Evolutionary conservation across 352 stramenopile species (phyloP).

Genomic region (Globisporangium megalacanthum): DNA sequence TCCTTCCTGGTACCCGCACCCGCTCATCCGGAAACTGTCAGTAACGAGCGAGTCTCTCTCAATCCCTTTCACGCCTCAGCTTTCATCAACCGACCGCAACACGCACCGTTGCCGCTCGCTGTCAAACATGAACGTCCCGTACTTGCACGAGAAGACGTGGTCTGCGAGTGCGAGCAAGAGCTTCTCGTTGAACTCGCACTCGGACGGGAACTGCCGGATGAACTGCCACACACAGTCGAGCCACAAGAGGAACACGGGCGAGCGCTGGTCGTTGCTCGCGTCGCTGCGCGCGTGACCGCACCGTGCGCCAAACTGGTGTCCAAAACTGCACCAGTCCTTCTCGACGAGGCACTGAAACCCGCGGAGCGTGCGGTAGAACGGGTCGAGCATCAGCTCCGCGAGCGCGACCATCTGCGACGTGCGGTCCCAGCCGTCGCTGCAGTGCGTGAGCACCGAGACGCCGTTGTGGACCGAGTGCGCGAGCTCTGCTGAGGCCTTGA

Average conservation of each 20-base stretch:
- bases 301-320: constrained; percentile 95
- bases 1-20: constrained; percentile 41
- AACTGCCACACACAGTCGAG: constrained; percentile 98
- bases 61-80: not conserved
- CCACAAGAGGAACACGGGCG: constrained; percentile 98
- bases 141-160: constrained; percentile 96
- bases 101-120: constrained; percentile 84
- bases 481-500: constrained; percentile 91
- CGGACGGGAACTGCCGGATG: constrained; percentile 92
- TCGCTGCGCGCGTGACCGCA: constrained; percentile 91
- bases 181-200: constrained; percentile 97
- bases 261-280: constrained; percentile 90
- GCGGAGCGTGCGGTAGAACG: constrained; percentile 95
- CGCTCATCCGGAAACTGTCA: not conserved
- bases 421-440: constrained; percentile 99
- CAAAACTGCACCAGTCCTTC: constrained; percentile 99
- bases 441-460: constrained; percentile 96
- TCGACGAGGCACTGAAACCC: constrained; percentile 96
- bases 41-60: not conserved
- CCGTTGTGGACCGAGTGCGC: constrained; percentile 92
- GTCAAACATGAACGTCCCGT: constrained; percentile 98
- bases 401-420: constrained; percentile 96
- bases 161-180: constrained; percentile 93
- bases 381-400: constrained; percentile 96
- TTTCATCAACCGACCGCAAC: not conserved